Evolutionary conservation across 2,329 filamentous ascomycete genomes (phyloP).

Genomic region (Juglanconis juglandina): DNA sequence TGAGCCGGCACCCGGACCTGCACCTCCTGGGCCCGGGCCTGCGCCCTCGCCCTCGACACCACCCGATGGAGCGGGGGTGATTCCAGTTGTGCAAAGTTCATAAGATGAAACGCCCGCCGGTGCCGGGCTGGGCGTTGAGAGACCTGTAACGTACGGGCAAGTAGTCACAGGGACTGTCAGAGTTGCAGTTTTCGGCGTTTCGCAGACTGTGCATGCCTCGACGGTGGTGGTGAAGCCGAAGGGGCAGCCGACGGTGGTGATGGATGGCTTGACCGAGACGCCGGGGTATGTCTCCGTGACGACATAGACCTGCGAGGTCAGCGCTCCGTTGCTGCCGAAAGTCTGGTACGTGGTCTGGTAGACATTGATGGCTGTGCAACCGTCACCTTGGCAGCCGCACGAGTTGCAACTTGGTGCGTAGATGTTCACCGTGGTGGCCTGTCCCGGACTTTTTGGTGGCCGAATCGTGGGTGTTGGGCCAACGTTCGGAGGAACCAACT

Average conservation of each 20-base stretch:
- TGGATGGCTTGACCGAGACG: neutral
- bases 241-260: neutral
- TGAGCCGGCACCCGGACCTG: too few species aligned
- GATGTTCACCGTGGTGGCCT: slow-evolving; percentile 2
- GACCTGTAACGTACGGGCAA: neutral
- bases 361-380: neutral
- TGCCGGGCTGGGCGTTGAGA: slow-evolving; percentile 1
- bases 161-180: slow-evolving; percentile 4
- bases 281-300: slow-evolving; percentile 2
- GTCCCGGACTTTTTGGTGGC: neutral
- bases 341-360: neutral
- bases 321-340: neutral
- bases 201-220: neutral
- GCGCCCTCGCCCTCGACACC: slow-evolving; percentile 8
- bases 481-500: neutral
- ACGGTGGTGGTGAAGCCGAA: slow-evolving; percentile 5
- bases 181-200: neutral
- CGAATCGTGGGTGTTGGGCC: neutral
- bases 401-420: slow-evolving; percentile 2
- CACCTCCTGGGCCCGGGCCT: too few species aligned
- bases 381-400: slow-evolving; percentile 6
- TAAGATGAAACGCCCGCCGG: neutral
- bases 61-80: neutral
- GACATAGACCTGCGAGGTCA: slow-evolving; percentile 2
- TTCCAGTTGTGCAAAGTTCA: neutral